Evolutionary conservation across 2,329 filamentous ascomycete genomes (phyloP).

Genomic region (Leptographium galeiforme): DNA sequence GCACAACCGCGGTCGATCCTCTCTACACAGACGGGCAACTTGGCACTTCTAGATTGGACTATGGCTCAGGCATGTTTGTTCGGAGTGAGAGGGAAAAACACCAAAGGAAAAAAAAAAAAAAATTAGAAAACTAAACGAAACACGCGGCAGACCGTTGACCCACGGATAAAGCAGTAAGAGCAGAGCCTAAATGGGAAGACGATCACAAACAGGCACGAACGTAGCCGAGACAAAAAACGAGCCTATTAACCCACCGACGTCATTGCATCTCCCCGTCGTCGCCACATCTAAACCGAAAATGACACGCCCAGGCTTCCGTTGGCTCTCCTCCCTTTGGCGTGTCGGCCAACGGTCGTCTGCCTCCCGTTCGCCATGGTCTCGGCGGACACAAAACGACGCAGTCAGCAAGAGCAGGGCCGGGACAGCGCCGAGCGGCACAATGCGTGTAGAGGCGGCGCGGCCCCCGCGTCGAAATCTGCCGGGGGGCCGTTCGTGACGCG

Average conservation of each 20-base stretch:
- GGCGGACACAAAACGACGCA: too few species aligned
- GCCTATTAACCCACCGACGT: neutral
- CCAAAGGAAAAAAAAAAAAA: neutral
- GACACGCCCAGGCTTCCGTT: neutral
- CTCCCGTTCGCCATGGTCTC: too few species aligned
- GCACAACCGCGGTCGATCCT: too few species aligned
- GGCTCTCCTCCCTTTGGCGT: neutral
- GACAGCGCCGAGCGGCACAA: too few species aligned
- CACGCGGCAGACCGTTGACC: neutral
- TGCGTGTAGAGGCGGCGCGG: too few species aligned
- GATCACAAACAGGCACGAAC: neutral
- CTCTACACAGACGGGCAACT: too few species aligned
- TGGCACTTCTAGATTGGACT: too few species aligned
- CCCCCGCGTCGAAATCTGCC: too few species aligned
- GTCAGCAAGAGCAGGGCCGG: too few species aligned
- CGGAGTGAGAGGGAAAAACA: neutral
- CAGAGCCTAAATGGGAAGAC: conserved; percentile 1
- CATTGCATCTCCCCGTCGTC: neutral
- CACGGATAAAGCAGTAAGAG: neutral
- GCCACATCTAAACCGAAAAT: neutral
- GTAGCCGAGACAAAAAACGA: neutral
- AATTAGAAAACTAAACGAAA: neutral
- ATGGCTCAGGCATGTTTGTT: neutral
- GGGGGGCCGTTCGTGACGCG: too few species aligned
- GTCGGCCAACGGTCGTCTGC: too few species aligned